Conservation (phyloP, 139 green algal species). For the Coccomyxa sp. region DNA sequence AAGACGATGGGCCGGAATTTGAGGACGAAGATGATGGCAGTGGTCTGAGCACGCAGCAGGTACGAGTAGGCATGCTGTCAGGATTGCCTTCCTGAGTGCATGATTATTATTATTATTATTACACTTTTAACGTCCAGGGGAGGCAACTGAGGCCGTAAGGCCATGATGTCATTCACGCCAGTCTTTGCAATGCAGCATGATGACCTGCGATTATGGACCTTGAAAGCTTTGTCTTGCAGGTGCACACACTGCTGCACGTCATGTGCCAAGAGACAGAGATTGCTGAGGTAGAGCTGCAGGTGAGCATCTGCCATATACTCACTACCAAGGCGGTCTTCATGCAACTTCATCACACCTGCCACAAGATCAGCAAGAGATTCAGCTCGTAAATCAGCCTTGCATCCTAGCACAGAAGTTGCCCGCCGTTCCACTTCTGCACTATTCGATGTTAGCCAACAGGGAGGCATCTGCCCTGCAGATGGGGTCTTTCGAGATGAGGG, state of each 20-base stretch:
- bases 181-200: too few relatives aligned
- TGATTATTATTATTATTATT: too few relatives aligned
- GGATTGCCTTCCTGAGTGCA: too few relatives aligned
- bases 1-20: conserved; percentile 23
- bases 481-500: conserved; percentile 65
- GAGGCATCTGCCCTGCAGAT: conserved; percentile 50
- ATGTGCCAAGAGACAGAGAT: conserved; percentile 82
- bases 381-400: neutral
- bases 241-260: conserved; percentile 62
- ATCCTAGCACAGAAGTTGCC: neutral
- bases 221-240: conserved; percentile 44
- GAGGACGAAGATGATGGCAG: conserved; percentile 32
- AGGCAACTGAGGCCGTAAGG: too few relatives aligned
- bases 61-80: neutral
- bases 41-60: conserved; percentile 36
- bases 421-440: too few relatives aligned
- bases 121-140: too few relatives aligned
- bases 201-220: too few relatives aligned
- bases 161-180: too few relatives aligned
- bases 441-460: too few relatives aligned
- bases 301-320: conserved; percentile 6
- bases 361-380: neutral
- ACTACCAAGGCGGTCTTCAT: neutral
- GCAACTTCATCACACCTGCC: neutral
- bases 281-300: conserved; percentile 78